Base-by-base conservation (phyloP, 257 asterid genomes). In the Solanum sparsipilum region DNA sequence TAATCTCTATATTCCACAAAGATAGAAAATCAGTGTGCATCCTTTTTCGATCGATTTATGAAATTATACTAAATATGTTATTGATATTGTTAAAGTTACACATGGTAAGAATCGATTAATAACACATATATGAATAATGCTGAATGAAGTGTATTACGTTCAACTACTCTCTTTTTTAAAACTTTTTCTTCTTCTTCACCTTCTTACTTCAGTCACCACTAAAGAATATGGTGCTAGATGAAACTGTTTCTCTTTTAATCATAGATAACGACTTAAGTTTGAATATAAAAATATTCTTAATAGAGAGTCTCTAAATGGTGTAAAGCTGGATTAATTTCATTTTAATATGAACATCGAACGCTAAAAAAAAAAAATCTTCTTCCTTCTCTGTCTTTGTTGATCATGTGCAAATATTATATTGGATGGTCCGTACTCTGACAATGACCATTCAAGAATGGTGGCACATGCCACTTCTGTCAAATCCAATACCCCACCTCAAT, bases 361-460 rank as follows among this genome's bases (percentile, higher is more conserved):
- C 12, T 1, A 3, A 8, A 58, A 58, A 5, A 21, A 20, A 15
- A 21, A 20, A 56, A 56, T 18, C 71, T 23, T n/a, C 71, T 63
- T 75, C 76, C 21, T 36, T 23, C 4, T 39, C 2, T 35, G 20
- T 74, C 6, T 74, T 18, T 31, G 4, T 48, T 48, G 71, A 82
- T 82, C 70, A 82, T 48, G 86, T 82, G 71, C 71, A 86, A 44
- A 44, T 85, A 86, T 72, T 46, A 56, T 86, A 86, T 74, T 92
- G 90, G 88, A 73, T 84, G 90, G 94, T 94, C 94, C 98, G 98
- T 94, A 95, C 99, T 91, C 95, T 93, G 98, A 96, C 96, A 94
- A 91, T 92, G 99, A 96, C 98, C 94, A 93, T 92, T 93, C 95
- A 94, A 92, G 96, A 93, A 95, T 96, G 98, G 98, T 92, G 96